phyloP scores from a whole-genome alignment of 2,329 filamentous ascomycete genomes.

The Aspergillus melleus region DNA sequence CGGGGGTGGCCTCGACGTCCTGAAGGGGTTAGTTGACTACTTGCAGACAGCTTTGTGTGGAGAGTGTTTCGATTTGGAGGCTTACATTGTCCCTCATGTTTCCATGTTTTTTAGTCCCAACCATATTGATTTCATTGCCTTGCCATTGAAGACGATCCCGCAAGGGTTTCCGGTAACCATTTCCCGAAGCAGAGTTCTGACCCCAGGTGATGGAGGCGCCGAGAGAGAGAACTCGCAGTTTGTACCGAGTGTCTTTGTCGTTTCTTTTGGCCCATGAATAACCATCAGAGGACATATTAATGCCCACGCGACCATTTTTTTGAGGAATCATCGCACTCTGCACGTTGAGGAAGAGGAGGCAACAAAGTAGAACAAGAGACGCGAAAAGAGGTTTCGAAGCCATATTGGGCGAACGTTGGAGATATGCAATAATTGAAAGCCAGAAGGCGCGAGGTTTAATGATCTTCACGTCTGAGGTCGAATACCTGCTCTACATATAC shows the following conservation, averaged over 20 bases:
- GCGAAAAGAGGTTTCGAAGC: neutral
- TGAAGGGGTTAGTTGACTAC: neutral
- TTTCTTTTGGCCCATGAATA: neutral
- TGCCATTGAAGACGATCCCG: constrained; percentile 7
- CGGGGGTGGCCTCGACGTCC: constrained; percentile 7
- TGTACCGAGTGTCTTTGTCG: neutral
- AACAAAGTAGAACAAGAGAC: neutral
- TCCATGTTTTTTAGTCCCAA: constrained; percentile 13
- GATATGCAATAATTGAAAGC: no score
- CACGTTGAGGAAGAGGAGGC: neutral
- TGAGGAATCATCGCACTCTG: no score
- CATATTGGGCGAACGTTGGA: neutral
- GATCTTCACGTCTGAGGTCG: no score
- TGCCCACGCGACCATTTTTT: neutral
- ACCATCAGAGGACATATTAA: neutral
- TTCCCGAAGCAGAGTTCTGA: constrained; percentile 6
- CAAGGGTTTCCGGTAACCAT: constrained; percentile 16
- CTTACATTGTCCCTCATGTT: constrained; percentile 23
- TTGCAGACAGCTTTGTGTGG: no score
- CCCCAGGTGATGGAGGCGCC: constrained; percentile 18
- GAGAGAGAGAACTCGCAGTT: constrained; percentile 7
- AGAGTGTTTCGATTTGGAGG: no score
- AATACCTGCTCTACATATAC: no score
- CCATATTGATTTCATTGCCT: constrained; percentile 16
- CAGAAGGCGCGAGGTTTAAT: no score